Evolutionary conservation across 2,329 filamentous ascomycete species (phyloP).

Genomic region (Cercospora brassicicola): DNA sequence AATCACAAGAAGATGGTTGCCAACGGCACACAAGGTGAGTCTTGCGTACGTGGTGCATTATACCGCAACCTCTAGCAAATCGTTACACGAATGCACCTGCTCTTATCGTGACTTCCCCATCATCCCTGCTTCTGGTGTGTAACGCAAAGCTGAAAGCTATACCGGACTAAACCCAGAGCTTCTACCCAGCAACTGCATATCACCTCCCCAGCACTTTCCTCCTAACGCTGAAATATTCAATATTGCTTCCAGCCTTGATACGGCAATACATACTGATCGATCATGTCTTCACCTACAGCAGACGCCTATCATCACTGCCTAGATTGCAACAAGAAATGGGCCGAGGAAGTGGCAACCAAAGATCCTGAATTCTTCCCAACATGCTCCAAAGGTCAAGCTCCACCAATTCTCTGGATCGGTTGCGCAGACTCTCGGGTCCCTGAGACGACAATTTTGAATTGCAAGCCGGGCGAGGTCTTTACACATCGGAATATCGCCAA

Average conservation of each 20-base stretch:
- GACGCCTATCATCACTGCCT: constrained; percentile 52
- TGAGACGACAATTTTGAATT: constrained; percentile 75
- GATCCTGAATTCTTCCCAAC: constrained; percentile 71
- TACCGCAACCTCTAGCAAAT: background rate
- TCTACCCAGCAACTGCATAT: background rate
- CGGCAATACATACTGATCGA: background rate
- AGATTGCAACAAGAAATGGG: constrained; percentile 70
- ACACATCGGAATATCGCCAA: constrained; percentile 91
- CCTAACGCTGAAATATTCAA: background rate
- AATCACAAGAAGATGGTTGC: background rate
- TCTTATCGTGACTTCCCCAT: background rate
- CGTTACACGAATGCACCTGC: background rate
- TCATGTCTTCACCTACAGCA: background rate
- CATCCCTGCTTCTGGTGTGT: background rate
- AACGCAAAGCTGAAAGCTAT: background rate
- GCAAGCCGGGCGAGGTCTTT: constrained; percentile 81
- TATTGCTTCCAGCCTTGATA: background rate
- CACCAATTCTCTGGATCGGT: constrained; percentile 75
- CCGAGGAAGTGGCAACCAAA: constrained; percentile 61
- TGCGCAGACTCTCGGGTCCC: constrained; percentile 84
- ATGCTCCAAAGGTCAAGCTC: constrained; percentile 66
- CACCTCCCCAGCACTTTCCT: background rate
- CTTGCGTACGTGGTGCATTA: background rate
- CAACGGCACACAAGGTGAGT: background rate
- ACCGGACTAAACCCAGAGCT: background rate